These are phyloP conservation scores for Coniochaeta sp. DNA, from an alignment of 2,329 filamentous ascomycete species.

Conservation along the genomic window DNA sequence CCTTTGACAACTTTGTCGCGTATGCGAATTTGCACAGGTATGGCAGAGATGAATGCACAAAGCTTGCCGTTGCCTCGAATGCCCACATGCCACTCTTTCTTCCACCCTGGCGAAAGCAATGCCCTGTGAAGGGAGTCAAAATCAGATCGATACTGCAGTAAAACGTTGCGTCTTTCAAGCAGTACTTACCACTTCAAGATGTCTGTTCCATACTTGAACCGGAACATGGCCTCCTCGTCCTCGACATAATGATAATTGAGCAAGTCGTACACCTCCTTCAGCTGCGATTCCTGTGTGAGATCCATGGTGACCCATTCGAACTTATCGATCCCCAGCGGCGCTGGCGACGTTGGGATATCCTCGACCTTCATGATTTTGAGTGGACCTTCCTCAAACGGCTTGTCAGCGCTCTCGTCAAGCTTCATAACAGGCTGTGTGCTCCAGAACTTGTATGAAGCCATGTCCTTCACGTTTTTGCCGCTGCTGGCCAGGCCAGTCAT, in stretches of 20 bases:
- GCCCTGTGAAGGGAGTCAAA: slow-evolving; percentile 50
- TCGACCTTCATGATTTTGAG: slow-evolving; percentile 75
- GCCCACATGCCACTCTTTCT: slow-evolving; percentile 88
- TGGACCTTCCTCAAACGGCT: slow-evolving; percentile 64
- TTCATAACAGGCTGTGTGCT: slow-evolving; percentile 90
- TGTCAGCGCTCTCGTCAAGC: slow-evolving; percentile 54
- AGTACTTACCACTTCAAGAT: slow-evolving; percentile 75
- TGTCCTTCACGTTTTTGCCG: slow-evolving; percentile 89
- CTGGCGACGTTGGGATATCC: slow-evolving; percentile 69
- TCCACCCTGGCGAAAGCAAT: slow-evolving; percentile 90
- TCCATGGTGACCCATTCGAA: slow-evolving; percentile 96
- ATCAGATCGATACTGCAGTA: background rate
- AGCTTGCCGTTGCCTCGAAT: slow-evolving; percentile 81
- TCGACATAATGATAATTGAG: slow-evolving; percentile 94
- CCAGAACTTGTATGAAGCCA: slow-evolving; percentile 98
- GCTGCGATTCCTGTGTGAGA: slow-evolving; percentile 65
- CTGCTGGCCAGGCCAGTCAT: slow-evolving; percentile 68
- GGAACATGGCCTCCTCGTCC: slow-evolving; percentile 93
- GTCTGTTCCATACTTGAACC: slow-evolving; percentile 87
- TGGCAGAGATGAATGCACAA: slow-evolving; percentile 91
- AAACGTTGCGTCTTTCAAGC: background rate
- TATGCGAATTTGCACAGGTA: slow-evolving; percentile 76
- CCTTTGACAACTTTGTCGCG: slow-evolving; percentile 67
- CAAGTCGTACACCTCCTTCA: slow-evolving; percentile 87
- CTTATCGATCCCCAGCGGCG: slow-evolving; percentile 60